Base-by-base conservation (phyloP, 2,329 filamentous ascomycete species). In the Cytospora mali region DNA sequence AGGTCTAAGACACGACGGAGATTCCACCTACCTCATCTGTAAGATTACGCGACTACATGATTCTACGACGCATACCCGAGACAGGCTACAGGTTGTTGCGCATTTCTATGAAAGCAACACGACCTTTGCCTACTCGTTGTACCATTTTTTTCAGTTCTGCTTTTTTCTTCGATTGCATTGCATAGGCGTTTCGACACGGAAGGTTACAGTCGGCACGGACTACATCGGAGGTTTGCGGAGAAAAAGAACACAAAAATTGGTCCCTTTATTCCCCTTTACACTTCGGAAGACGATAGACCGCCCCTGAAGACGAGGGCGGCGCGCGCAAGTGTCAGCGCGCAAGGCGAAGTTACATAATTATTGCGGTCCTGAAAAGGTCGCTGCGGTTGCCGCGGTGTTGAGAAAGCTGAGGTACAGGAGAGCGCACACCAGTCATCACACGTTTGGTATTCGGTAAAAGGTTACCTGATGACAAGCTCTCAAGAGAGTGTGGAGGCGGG, bases 121-220 rank as follows among this genome's bases (percentile, higher is more conserved):
- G 31, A 53, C 57, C 42, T 33, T 6, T 23, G 53, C 53, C 53
- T 63, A 55, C 55, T 33, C 48, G 52, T 75, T 75, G 74, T 69
- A 61, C 65, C 66, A 59, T 61, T 53, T 66, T 59, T 59, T 35
- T 62, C 55, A 49, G 23, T 51, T 52, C 35, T 50, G 29, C 58
- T 61, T 66, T 62, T 63, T 64, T 63, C 60, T 63, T 61, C 50
- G 56, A 62, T 59, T 61, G 66, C 67, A 67, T 68, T 68, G 67
- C 83, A 85, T 70, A 75, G 83, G 83, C 83, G 83, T 86, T 85
- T 58, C 62, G 58, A 66, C 52, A 58, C n/a, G 64, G 62, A 56
- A 58, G 62, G 55, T 62, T 66, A 64, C 56, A 66, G 60, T 62
- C 56, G 64, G 62, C 46, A 53, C 62, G 52, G 64, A 58, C 53